These are phyloP conservation scores for Fusarium praegraminearum DNA, from an alignment of 2,329 filamentous ascomycete genomes.

Conservation along the genomic window DNA sequence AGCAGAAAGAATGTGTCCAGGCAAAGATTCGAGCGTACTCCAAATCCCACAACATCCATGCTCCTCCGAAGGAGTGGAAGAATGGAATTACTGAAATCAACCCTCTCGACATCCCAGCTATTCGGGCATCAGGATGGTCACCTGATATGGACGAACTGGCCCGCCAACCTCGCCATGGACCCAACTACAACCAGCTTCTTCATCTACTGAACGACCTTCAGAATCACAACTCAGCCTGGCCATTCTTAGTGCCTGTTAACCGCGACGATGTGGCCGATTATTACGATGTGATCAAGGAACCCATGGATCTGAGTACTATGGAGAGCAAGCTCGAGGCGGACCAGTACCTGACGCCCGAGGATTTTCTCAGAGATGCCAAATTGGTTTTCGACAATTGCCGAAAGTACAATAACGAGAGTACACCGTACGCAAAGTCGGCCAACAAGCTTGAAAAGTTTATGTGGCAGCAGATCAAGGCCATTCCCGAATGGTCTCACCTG, in stretches of 20 bases:
- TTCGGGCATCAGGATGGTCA: conserved; percentile 93
- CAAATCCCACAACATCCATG: conserved; percentile 87
- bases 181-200: conserved; percentile 94
- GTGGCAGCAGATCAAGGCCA: conserved; percentile 91
- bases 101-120: conserved; percentile 86
- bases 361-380: conserved; percentile 89
- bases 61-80: conserved; percentile 87
- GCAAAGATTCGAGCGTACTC: conserved; percentile 95
- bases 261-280: conserved; percentile 98
- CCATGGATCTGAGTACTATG: conserved; percentile 97
- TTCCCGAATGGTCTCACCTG: conserved; percentile 88
- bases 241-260: conserved; percentile 93
- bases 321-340: conserved; percentile 95
- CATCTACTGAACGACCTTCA: conserved; percentile 95
- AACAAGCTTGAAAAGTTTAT: conserved; percentile 94
- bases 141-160: conserved; percentile 98
- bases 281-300: conserved; percentile 97
- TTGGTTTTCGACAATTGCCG: conserved; percentile 96
- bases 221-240: conserved; percentile 93
- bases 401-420: conserved; percentile 95
- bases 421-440: conserved; percentile 93
- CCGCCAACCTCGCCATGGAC: conserved; percentile 92
- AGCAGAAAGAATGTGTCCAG: conserved; percentile 95
- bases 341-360: conserved; percentile 89
- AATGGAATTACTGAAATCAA: conserved; percentile 81